phyloP scores from a whole-genome alignment of 169 alveolate genomes.

The Eimeria zaria region DNA sequence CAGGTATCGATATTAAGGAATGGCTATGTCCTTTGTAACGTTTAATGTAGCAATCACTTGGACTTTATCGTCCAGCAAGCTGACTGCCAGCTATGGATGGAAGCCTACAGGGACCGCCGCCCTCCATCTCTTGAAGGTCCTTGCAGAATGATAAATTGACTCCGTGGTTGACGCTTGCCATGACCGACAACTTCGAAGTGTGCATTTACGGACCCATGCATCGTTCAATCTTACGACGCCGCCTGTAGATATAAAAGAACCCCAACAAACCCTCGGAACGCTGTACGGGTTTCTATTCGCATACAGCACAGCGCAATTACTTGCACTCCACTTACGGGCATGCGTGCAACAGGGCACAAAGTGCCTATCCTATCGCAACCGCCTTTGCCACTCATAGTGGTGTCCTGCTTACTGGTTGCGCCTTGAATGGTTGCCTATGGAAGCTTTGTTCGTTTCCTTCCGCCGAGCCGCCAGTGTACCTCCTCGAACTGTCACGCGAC shows the following conservation, averaged over 20 bases:
- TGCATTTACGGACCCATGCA: constrained; percentile 57
- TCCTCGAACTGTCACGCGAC: constrained; percentile 66
- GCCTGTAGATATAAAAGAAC: constrained; percentile 5
- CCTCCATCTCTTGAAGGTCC: background rate
- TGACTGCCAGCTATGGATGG: background rate
- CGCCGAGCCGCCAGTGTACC: constrained; percentile 75
- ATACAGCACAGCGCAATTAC: no score
- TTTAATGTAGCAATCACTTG: background rate
- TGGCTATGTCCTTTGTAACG: background rate
- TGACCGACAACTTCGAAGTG: background rate
- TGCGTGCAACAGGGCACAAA: background rate
- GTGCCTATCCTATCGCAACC: background rate
- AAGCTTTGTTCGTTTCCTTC: constrained; percentile 72
- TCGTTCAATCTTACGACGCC: constrained; percentile 61
- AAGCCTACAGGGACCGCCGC: background rate
- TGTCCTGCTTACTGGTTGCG: constrained; percentile 59
- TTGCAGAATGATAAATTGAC: background rate
- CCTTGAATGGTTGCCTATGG: constrained; percentile 58
- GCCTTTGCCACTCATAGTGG: background rate
- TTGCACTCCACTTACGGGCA: background rate
- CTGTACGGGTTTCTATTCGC: background rate
- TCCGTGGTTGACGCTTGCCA: background rate
- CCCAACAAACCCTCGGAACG: background rate
- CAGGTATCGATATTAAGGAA: background rate
- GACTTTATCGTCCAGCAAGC: background rate